Base-by-base conservation (phyloP, 352 stramenopile genomes). In the Phytophthora chlamydospora region DNA sequence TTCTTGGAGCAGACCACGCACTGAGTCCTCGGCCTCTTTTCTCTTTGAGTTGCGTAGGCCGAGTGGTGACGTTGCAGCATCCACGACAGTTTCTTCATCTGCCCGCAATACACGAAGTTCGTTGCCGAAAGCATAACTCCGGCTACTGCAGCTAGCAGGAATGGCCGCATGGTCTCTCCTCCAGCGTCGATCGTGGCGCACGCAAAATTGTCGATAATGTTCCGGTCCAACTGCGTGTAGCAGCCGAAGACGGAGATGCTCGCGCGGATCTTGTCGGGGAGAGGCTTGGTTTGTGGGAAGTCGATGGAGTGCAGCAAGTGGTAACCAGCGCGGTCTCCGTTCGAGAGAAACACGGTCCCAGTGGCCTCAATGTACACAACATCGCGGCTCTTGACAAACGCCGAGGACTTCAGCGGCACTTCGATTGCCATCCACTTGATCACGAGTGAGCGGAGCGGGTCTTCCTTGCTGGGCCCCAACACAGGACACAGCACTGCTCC, bases 41-140 rank as follows among this genome's bases (percentile, higher is more conserved):
- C 21, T n/a, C 32, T 55, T 7, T 66, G 14, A 31, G n/a, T 17
- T 0, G 50, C 42, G 32, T 41, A 46, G 1, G 51, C 36, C 17
- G 59, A 56, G 13, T 68, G 52, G 2, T 61, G 36, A 4, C 48
- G 49, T 17, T 75, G 53, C 14, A 73, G 35, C 35, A 68, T 49
- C 76, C 78, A 88, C 40, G 72, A 48, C 24, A 86, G 62, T 51
- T 86, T 88, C 49, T 80, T 80, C 73, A 83, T 82, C 41, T 81
- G 73, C 0, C 65, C 68, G 48, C 74, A 88, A 39, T 80, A 66
- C 24, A 81, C 66, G 63, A 69, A 71, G 9, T 68, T 58, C 7
- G 58, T 66, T 0, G 58, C 43, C 11, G 72, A 71, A 7, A 83
- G 35, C 33, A 88, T 57, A 3, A 42, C 50, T 6, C 75, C 58